Conservation (phyloP, 176 grass and related monocot species). For the Oryza rufipogon region DNA sequence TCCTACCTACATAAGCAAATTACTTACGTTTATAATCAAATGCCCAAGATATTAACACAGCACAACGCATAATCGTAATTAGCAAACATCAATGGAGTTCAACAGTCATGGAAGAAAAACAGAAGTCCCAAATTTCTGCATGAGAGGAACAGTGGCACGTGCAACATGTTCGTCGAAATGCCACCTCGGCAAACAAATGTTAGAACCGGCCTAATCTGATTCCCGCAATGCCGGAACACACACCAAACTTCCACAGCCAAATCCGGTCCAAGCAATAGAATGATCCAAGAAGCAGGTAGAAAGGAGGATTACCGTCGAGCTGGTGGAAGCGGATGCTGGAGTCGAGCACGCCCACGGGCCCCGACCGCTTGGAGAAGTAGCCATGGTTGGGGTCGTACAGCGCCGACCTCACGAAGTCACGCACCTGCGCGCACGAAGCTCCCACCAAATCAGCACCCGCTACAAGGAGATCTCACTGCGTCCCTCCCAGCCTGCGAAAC, state of each 20-base stretch:
- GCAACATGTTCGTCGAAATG: constrained; percentile 47
- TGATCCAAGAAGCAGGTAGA: neutral
- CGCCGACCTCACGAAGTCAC: constrained; percentile 80
- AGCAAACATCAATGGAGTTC: neutral
- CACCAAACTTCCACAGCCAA: neutral
- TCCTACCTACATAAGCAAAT: constrained; percentile 61
- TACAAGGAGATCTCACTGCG: constrained; percentile 27
- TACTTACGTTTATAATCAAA: neutral
- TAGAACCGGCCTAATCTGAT: neutral
- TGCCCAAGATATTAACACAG: neutral
- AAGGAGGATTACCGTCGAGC: constrained; percentile 60
- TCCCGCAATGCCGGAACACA: constrained; percentile 5
- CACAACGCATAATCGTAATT: neutral
- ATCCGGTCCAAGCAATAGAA: constrained; percentile 1
- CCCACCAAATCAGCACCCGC: neutral
- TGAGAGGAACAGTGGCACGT: constrained; percentile 10
- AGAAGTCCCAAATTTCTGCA: neutral
- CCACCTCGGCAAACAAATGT: neutral
- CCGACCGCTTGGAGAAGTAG: constrained; percentile 86
- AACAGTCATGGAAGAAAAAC: neutral
- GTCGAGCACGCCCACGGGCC: constrained; percentile 82
- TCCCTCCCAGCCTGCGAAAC: neutral
- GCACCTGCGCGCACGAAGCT: constrained; percentile 60
- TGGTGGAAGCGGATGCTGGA: constrained; percentile 80
- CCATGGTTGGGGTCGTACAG: constrained; percentile 83